phyloP scores from a whole-genome alignment of 306 rosid genomes.

The Trifolium fragiferum region DNA sequence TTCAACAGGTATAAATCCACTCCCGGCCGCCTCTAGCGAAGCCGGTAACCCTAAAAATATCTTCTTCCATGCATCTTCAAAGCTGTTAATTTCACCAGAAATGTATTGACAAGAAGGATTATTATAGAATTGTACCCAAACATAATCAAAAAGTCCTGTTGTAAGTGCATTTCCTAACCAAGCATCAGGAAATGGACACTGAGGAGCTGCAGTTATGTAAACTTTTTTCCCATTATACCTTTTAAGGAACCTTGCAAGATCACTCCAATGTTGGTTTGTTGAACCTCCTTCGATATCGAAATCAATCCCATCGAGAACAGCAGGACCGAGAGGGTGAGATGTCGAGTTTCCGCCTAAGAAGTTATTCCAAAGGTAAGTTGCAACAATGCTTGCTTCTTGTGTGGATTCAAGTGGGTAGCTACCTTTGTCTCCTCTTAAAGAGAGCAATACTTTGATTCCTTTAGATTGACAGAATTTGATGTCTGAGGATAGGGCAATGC shows the following conservation, averaged over 20 bases:
- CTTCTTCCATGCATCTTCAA: slow-evolving; percentile 23
- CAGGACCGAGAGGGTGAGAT: slow-evolving; percentile 12
- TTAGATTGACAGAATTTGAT: slow-evolving; percentile 5
- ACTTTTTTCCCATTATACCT: background rate
- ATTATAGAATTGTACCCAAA: slow-evolving; percentile 26
- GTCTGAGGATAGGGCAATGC: background rate
- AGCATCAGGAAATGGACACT: slow-evolving; percentile 31
- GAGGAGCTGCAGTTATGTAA: slow-evolving; percentile 28
- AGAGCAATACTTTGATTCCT: slow-evolving; percentile 12
- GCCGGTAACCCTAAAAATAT: slow-evolving; percentile 30
- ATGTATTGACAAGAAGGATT: slow-evolving; percentile 26
- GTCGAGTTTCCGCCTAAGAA: slow-evolving; percentile 5
- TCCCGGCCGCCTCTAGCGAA: slow-evolving; percentile 6
- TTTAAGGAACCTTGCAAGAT: slow-evolving; percentile 39
- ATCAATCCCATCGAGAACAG: slow-evolving; percentile 20
- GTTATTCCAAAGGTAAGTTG: slow-evolving; percentile 14
- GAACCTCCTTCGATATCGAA: slow-evolving; percentile 32
- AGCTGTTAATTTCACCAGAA: background rate
- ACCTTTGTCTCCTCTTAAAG: slow-evolving; percentile 26
- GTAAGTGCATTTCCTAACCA: slow-evolving; percentile 18
- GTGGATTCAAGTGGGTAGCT: slow-evolving; percentile 21
- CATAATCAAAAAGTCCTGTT: slow-evolving; percentile 16
- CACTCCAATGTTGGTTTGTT: slow-evolving; percentile 38
- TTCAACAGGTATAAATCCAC: slow-evolving; percentile 18
- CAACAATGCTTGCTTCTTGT: slow-evolving; percentile 11